Percentiles rank a stretch among this genome's conserved stretches.
These are phyloP conservation scores for Escovopsis sp. DNA, from an alignment of 2,329 filamentous ascomycete species.

Conservation along the genomic window DNA sequence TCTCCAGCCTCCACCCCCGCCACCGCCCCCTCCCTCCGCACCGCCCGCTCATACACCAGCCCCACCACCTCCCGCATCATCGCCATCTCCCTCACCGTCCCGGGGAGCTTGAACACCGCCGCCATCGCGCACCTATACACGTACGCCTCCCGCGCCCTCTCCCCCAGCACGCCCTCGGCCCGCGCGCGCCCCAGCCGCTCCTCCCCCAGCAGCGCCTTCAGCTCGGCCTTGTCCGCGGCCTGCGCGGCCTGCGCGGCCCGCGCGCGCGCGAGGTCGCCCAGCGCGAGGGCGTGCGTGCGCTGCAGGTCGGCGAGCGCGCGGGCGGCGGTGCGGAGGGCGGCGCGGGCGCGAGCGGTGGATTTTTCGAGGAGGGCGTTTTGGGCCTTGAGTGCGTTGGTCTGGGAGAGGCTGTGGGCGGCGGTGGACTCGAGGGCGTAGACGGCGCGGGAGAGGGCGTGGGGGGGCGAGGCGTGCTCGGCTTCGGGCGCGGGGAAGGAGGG, in stretches of 20 bases:
- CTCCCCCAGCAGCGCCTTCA: not conserved
- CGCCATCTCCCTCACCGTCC: not conserved
- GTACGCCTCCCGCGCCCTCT: not conserved
- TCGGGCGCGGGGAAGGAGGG: not conserved
- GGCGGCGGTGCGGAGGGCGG: too few relatives aligned
- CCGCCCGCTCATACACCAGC: too few relatives aligned
- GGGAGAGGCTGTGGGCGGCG: too few relatives aligned
- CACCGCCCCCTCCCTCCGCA: too few relatives aligned
- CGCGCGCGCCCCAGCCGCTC: not conserved
- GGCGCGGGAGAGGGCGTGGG: not conserved
- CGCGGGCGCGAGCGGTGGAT: too few relatives aligned
- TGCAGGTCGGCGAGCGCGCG: too few relatives aligned
- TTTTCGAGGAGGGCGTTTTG: too few relatives aligned
- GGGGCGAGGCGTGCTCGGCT: not conserved
- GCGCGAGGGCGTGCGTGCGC: too few relatives aligned
- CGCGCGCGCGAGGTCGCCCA: not conserved
- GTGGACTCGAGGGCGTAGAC: constrained; percentile 1
- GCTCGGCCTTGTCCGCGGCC: not conserved
- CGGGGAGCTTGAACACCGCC: not conserved
- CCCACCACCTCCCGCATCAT: too few relatives aligned
- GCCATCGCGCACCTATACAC: constrained; percentile 2
- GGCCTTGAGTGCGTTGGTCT: too few relatives aligned
- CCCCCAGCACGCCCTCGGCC: not conserved
- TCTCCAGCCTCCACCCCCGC: too few relatives aligned
- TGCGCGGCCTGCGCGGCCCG: not conserved